Evolutionary conservation across 805 yeast species (phyloP).

Genomic region (Kodamaea kaohsiungensis): DNA sequence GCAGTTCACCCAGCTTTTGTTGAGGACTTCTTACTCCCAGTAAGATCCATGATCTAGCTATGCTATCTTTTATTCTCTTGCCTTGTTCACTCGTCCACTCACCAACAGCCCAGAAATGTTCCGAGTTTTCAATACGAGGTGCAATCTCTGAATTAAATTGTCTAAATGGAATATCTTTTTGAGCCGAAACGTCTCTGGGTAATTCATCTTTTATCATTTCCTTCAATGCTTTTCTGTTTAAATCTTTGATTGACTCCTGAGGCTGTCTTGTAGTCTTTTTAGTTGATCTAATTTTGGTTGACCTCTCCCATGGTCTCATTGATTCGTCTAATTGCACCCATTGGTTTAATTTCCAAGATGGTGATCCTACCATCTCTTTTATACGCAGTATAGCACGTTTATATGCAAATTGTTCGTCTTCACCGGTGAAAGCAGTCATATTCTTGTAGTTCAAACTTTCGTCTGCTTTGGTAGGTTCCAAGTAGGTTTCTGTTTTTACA

Average conservation of each 20-base stretch:
- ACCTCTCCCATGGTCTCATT: slow-evolving; percentile 60
- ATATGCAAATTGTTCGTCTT: slow-evolving; percentile 74
- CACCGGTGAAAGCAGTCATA: slow-evolving; percentile 65
- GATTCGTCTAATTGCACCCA: slow-evolving; percentile 57
- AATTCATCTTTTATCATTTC: slow-evolving; percentile 12
- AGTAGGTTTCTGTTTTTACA: slow-evolving; percentile 30
- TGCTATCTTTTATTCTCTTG: slow-evolving; percentile 48
- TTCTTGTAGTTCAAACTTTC: slow-evolving; percentile 44
- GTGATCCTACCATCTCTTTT: slow-evolving; percentile 56
- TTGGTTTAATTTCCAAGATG: slow-evolving; percentile 47
- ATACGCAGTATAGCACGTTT: slow-evolving; percentile 69
- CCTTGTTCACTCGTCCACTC: slow-evolving; percentile 53
- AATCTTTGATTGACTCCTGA: neutral
- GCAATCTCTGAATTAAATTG: slow-evolving; percentile 17
- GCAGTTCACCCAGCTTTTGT: neutral
- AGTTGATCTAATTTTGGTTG: neutral
- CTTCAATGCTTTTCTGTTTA: neutral
- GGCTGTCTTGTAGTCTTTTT: neutral
- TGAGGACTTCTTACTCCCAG: slow-evolving; percentile 15
- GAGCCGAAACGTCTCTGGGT: slow-evolving; percentile 26
- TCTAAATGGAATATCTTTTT: slow-evolving; percentile 3
- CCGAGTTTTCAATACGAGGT: slow-evolving; percentile 40
- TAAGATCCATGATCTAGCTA: slow-evolving; percentile 58
- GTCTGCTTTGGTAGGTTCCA: slow-evolving; percentile 3
- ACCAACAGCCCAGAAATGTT: slow-evolving; percentile 72